Evolutionary conservation across 2,329 filamentous ascomycete genomes (phyloP).

Genomic region (Fusarium lyarnte): DNA sequence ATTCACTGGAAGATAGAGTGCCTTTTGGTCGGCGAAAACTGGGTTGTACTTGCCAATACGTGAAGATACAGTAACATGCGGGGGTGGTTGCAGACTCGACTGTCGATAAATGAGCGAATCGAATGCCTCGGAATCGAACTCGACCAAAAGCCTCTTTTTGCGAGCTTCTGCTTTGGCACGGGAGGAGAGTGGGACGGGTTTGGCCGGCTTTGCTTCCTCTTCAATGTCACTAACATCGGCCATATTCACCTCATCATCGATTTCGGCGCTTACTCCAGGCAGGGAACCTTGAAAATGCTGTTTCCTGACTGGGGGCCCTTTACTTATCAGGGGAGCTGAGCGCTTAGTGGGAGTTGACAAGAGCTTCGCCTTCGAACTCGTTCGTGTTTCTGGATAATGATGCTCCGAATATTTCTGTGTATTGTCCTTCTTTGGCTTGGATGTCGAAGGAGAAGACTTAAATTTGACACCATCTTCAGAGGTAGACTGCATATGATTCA

Average conservation of each 20-base stretch:
- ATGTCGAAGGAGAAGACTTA: background rate
- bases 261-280: background rate
- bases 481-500: background rate
- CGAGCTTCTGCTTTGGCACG: slow-evolving; percentile 10
- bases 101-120: slow-evolving; percentile 54
- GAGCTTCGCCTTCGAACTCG: background rate
- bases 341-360: slow-evolving; percentile 1
- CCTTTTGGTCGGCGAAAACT: slow-evolving; percentile 39
- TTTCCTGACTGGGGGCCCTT: background rate
- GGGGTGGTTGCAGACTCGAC: slow-evolving; percentile 39
- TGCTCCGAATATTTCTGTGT: background rate
- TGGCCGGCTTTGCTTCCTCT: background rate
- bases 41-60: slow-evolving; percentile 2
- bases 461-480: background rate
- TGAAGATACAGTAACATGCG: slow-evolving; percentile 23
- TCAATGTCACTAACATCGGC: slow-evolving; percentile 15
- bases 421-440: background rate
- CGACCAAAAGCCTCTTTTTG: slow-evolving; percentile 13
- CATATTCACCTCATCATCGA: slow-evolving; percentile 19
- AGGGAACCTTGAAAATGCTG: background rate
- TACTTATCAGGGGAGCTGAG: background rate
- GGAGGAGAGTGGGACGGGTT: background rate
- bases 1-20: slow-evolving; percentile 58
- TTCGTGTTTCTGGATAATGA: background rate
- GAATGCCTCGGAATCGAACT: slow-evolving; percentile 45